phyloP scores from a whole-genome alignment of 2,329 filamentous ascomycete genomes.

The Diaporthe vexans region DNA sequence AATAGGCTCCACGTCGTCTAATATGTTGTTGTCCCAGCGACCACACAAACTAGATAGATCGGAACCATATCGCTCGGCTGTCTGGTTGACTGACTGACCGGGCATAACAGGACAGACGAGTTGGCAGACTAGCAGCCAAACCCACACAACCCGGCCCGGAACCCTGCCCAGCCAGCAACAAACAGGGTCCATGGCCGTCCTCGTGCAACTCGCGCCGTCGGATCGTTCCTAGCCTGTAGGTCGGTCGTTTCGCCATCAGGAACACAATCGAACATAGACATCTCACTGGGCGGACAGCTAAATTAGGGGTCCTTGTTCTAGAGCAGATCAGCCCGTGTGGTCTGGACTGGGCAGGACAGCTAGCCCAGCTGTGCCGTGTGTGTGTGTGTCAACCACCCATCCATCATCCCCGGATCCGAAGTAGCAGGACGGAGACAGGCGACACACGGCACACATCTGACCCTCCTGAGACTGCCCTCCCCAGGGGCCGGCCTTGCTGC shows the following conservation, averaged over 20 bases:
- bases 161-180: background rate
- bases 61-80: slow-evolving; percentile 9
- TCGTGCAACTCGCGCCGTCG: slow-evolving; percentile 26
- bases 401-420: slow-evolving; percentile 15
- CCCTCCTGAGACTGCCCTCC: slow-evolving; percentile 14
- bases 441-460: background rate
- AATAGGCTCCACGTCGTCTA: background rate
- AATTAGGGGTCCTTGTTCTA: slow-evolving; percentile 13
- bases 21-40: background rate
- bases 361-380: background rate
- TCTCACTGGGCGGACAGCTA: background rate
- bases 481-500: background rate
- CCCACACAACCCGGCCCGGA: background rate
- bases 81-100: background rate
- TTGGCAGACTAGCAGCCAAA: background rate
- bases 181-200: slow-evolving; percentile 20
- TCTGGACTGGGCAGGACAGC: background rate
- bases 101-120: background rate
- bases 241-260: slow-evolving; percentile 24
- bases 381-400: background rate
- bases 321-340: too few relatives aligned
- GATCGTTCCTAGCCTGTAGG: slow-evolving; percentile 1
- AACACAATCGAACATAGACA: background rate
- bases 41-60: background rate
- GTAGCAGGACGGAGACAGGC: background rate